phyloP scores from a whole-genome alignment of 2,329 filamentous ascomycete genomes.

The Madurella mycetomatis region DNA sequence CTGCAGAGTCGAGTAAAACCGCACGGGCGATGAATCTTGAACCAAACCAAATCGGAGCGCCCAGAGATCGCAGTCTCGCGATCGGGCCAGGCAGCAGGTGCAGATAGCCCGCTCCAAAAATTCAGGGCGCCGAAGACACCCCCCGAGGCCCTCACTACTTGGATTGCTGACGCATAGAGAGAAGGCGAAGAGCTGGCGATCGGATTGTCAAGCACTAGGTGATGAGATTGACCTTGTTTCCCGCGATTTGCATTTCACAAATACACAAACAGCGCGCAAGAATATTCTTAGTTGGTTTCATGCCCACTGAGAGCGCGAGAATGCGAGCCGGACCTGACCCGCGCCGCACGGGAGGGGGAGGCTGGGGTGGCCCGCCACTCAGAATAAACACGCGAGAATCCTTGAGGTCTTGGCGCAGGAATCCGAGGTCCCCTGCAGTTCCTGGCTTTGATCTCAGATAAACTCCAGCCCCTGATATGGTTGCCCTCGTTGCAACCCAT shows the following conservation, averaged over 20 bases:
- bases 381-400: conserved; percentile 5
- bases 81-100: too few relatives aligned
- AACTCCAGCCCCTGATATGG: neutral
- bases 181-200: neutral
- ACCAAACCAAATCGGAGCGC: too few relatives aligned
- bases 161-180: neutral
- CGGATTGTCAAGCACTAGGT: neutral
- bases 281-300: conserved; percentile 4
- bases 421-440: neutral
- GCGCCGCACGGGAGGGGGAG: conserved; percentile 14
- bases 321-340: neutral
- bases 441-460: neutral
- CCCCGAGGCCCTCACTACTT: too few relatives aligned
- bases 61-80: too few relatives aligned
- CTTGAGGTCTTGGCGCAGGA: conserved; percentile 5
- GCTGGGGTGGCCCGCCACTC: conserved; percentile 15
- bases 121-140: too few relatives aligned
- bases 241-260: neutral
- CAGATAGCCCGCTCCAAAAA: too few relatives aligned
- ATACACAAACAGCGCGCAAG: neutral
- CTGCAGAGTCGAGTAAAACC: too few relatives aligned
- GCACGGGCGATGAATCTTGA: too few relatives aligned
- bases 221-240: neutral
- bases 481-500: neutral
- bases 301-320: conserved; percentile 2